Conservation (phyloP, 305 asterid genomes). For the Solanum hybrid region DNA sequence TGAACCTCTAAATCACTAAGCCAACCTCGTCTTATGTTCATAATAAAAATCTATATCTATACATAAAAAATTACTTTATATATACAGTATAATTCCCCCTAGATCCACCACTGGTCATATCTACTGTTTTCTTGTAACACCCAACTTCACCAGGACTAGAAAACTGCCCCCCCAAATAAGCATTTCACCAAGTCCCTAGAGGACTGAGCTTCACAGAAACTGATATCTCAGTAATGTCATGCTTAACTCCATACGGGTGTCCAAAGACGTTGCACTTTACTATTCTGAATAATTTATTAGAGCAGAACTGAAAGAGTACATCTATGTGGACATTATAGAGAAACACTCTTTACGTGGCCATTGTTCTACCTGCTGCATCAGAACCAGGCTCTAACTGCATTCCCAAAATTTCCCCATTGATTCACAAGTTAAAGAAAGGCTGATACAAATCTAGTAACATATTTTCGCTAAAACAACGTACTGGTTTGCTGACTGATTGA, state of each 20-base stretch:
- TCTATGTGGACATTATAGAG: not conserved
- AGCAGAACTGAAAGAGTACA: not conserved
- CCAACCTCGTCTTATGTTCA: not conserved
- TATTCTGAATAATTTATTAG: not conserved
- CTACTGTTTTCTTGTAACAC: not conserved
- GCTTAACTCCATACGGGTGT: not conserved
- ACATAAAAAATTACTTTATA: not conserved
- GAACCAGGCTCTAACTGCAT: not conserved
- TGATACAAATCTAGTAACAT: not conserved
- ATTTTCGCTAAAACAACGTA: constrained; percentile 22
- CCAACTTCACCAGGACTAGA: not conserved
- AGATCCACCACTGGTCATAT: not conserved
- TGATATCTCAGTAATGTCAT: not conserved
- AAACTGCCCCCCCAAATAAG: not conserved
- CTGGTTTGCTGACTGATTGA: constrained; percentile 59
- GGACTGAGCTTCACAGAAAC: not conserved
- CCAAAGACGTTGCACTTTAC: not conserved
- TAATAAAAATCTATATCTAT: not conserved
- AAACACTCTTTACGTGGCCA: not conserved
- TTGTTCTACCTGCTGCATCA: not conserved
- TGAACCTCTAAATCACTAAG: not conserved
- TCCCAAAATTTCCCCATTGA: not conserved
- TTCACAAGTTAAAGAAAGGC: not conserved
- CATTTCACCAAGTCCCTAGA: not conserved
- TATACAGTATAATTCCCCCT: not conserved